Evolutionary conservation across 192 early-diverging fungal species (phyloP), one percentile per base, ranked within the genome.

Genomic region (Cladochytrium replicatum): DNA sequence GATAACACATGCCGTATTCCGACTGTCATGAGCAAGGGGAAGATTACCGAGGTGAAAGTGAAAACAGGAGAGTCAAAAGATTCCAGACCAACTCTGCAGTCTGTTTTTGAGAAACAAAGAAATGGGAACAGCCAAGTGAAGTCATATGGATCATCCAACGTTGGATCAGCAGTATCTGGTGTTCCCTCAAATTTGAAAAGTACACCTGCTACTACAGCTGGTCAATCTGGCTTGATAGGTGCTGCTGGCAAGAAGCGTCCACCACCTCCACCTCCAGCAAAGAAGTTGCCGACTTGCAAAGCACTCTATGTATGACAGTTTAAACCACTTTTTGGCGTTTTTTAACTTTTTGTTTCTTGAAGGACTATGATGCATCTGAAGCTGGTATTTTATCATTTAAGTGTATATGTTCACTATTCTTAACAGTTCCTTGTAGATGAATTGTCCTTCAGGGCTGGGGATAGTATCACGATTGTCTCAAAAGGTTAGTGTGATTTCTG

Each of bases 401-500:
- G 39, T 38, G 21, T 42, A 25, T 54, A 9, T 38, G 4, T 46
- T 21, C 17, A 34, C 46, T 23, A 29, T 40, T 29, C 34, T 37
- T 37, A 37, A 37, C 34, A 13, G 17, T 37, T 37, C n/a, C 13
- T 37, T 34, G 53, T 62, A 29, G 79, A 75, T 30, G 82, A 85
- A 31, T 62, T 88, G 15, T 57, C 65, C 24, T 78, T 87, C 47
- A 67, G 74, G 23, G 63, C 67, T 0, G 83, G 79, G 5, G 77
- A 74, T 42, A 61, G 80, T 22, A 58, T 88, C 30, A 67, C 69
- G 0, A 71, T 88, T 42, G 51, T 50, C 2, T 56, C 48, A 21
- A 69, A 69, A 55, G 62, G 60, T 62, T 55, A 8, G 29, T 19
- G 8, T 13, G 9, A 17, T 7, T 13, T 13, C 27, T 43, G 32